phyloP scores from a whole-genome alignment of 768 basidiomycete species.

The Tulasnella sp. region DNA sequence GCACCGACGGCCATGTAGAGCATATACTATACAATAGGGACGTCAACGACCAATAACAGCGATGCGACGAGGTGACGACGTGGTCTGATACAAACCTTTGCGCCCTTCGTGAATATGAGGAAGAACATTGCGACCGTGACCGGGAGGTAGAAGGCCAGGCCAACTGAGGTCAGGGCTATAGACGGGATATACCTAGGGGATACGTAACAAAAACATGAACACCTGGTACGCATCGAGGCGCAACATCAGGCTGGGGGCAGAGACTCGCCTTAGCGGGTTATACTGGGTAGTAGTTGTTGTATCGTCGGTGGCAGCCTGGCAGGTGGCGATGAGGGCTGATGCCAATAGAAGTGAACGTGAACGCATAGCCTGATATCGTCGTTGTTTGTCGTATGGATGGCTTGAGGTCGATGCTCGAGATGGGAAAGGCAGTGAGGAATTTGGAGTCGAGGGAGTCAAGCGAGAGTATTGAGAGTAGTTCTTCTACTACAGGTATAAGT shows the following conservation, averaged over 20 bases:
- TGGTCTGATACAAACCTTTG: constrained; percentile 24
- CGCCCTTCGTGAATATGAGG: constrained; percentile 36
- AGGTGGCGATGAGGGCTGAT: too few species aligned
- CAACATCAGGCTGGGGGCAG: neutral
- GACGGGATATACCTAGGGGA: constrained; percentile 33
- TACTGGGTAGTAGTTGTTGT: constrained; percentile 39
- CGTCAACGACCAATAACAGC: neutral
- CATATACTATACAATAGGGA: constrained; percentile 35
- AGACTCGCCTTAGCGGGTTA: constrained; percentile 41
- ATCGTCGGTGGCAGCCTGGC: too few species aligned
- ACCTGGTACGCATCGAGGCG: too few species aligned
- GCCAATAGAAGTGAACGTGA: too few species aligned
- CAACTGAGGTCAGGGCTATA: constrained; percentile 39
- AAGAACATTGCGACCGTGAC: constrained; percentile 34
- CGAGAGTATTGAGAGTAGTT: too few species aligned
- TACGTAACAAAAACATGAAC: neutral
- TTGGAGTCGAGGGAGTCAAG: too few species aligned
- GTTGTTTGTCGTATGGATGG: too few species aligned
- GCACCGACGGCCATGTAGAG: constrained; percentile 48
- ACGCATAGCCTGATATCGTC: too few species aligned
- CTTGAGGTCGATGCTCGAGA: too few species aligned
- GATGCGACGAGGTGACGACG: neutral
- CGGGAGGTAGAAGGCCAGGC: constrained; percentile 34
- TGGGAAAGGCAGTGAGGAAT: too few species aligned
- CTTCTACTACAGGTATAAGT: too few species aligned